phyloP scores from a whole-genome alignment of 2,329 filamentous ascomycete genomes.

The Aspergillus sp. region DNA sequence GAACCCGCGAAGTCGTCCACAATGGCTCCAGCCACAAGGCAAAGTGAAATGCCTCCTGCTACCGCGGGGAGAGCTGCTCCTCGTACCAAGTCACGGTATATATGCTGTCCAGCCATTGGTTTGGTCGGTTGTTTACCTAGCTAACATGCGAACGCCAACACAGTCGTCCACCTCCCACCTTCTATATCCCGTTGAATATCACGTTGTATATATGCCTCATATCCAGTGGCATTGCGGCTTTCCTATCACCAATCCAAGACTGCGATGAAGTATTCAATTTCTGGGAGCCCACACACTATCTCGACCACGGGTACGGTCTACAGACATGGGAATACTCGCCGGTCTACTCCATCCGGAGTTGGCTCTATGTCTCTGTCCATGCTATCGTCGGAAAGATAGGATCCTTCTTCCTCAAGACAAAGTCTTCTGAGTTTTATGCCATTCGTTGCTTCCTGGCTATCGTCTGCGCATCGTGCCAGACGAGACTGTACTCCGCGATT shows the following conservation, averaged over 20 bases:
- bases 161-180: conserved; percentile 44
- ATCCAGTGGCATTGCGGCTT: conserved; percentile 72
- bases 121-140: neutral
- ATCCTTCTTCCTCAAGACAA: conserved; percentile 52
- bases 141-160: neutral
- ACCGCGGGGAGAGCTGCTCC: conserved; percentile 10
- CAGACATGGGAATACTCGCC: conserved; percentile 99
- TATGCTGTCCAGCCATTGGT: neutral
- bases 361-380: conserved; percentile 84
- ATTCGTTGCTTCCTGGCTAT: conserved; percentile 74
- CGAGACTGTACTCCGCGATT: conserved; percentile 74
- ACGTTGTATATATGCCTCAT: conserved; percentile 79
- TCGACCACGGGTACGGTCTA: conserved; percentile 86
- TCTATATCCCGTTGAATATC: conserved; percentile 67
- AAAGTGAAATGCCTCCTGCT: conserved; percentile 7
- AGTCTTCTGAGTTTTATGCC: conserved; percentile 75
- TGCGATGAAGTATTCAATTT: conserved; percentile 99
- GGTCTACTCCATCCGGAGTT: conserved; percentile 90
- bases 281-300: conserved; percentile 95
- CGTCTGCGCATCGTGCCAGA: conserved; percentile 77
- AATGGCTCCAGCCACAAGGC: conserved; percentile 19
- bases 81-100: conserved; percentile 28
- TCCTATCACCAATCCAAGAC: conserved; percentile 89
- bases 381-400: conserved; percentile 68
- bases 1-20: neutral